phyloP scores from a whole-genome alignment of 2,329 filamentous ascomycete genomes.

The Myriosclerotinia scirpicola region DNA sequence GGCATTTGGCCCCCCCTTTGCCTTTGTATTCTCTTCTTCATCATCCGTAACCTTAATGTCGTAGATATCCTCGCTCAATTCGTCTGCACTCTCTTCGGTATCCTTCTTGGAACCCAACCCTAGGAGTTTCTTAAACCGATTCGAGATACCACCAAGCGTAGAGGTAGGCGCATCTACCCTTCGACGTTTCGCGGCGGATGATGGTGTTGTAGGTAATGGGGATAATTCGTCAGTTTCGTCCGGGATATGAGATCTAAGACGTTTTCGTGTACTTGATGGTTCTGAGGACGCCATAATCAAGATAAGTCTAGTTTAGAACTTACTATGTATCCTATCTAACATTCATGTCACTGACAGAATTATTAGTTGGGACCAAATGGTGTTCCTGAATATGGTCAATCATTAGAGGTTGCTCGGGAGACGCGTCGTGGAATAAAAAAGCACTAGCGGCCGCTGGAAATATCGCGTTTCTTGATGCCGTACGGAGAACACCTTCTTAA shows the following conservation, averaged over 20 bases:
- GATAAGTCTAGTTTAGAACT: too few relatives aligned
- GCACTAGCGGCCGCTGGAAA: constrained; percentile 15
- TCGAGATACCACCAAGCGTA: constrained; percentile 5
- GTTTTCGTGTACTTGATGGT: constrained; percentile 21
- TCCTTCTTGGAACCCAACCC: constrained; percentile 9
- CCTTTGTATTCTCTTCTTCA: constrained; percentile 20
- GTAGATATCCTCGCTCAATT: constrained; percentile 23
- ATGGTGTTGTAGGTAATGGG: constrained; percentile 18
- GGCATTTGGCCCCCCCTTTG: background rate
- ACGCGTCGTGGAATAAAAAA: constrained; percentile 16
- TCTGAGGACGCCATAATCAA: constrained; percentile 17
- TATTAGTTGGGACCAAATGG: background rate
- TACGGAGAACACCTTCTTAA: background rate
- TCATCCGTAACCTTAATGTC: constrained; percentile 24
- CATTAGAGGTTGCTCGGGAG: constrained; percentile 11
- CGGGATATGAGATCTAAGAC: constrained; percentile 21
- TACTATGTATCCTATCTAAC: background rate
- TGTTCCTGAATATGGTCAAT: background rate
- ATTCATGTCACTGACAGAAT: constrained; percentile 6
- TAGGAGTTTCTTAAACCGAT: constrained; percentile 17
- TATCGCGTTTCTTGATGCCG: background rate
- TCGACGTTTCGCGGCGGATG: constrained; percentile 21
- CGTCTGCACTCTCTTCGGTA: constrained; percentile 14
- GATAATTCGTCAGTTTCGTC: constrained; percentile 21
- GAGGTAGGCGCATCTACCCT: constrained; percentile 18